Base-by-base conservation (phyloP, 257 asterid genomes). In the Penstemon newberryi region DNA sequence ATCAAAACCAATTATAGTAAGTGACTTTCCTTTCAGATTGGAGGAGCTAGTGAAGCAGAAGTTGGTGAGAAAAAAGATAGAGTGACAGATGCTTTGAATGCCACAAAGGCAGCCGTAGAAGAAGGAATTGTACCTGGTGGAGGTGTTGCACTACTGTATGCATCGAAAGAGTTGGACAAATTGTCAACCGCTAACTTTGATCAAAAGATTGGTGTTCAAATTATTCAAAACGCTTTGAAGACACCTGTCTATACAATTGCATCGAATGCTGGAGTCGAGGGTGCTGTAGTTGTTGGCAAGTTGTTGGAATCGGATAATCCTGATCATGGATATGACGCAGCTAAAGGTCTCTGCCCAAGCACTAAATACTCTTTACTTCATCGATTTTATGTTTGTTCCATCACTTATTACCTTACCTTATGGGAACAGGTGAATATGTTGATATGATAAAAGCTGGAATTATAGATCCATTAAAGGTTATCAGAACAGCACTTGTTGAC, bases 41-140 rank as follows among this genome's bases (percentile, higher is more conserved):
- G 99, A 40, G 99, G 99, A 62, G 97, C 96, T 18, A 93, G 99
- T 81, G 99, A 93, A 80, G 83, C 85, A 3, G 99, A 93, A 74
- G 99, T 93, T 71, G 71, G 97, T 38, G 99, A 93, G 89, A 93
- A 85, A 78, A 93, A 93, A 72, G 99, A 93, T 42, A 82, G 99
- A 57, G 99, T 94, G 37, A 91, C 93, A 0, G 99, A 94, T 70
- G 99, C 99, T 68, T 66, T 93, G 61, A 93, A 93, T 73, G 97
- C 99, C 66, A 93, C 99, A 1, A 93, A 90, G 80, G 99, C 99
- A 41, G 99, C 97, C 9, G 97, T 93, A 11, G 99, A 90, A 71
- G 98, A 93, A 84, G 99, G 97, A 75, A 93, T 94, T 65, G 89
- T 90, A 7, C 91, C 96, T 45, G 97, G 96, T 39, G 97, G 96